Base-by-base conservation (phyloP, 768 basidiomycete genomes). In the Phaeolepiota aurea region DNA sequence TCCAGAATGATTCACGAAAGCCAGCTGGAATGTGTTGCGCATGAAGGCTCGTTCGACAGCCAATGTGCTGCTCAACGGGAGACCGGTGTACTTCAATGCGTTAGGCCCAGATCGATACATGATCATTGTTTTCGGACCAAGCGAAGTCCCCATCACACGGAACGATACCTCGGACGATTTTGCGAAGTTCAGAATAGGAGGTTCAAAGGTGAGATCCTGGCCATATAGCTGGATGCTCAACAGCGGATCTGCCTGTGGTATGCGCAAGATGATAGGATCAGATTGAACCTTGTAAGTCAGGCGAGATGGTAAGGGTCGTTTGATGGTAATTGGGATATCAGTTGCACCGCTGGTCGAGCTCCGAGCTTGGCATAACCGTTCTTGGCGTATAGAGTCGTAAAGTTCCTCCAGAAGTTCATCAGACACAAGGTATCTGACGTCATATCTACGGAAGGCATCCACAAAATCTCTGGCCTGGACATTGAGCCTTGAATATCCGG, bases 21-120 rank as follows among this genome's bases (percentile, higher is more conserved):
- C 82, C 22, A 97, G 63, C 57, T 96, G 89, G 72, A 98, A 93
- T 0, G 93, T 96, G 56, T 97, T 87, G 44, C 82, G 78, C 94
- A 97, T 97, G 65, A 97, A 97, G 0, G 89, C 82, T 14, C 91
- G 82, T 55, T 94, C 91, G 44, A 94, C 80, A 15, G 75, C 69
- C 51, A 98, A 68, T 3, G 79, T 69, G 49, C 76, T 82, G 56
- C 82, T 89, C 41, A 85, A 66, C 12, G 91, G 86, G 21, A 98
- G 66, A 20, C 87, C 85, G 1, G 79, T 65, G 57, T 97, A 98
- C 41, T 77, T 69, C 33, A 83, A 70, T 2, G 93, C 89, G 58
- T 90, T 90, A 15, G 77, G 69, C 1, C 96, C 92, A 33, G 81
- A 74, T 35, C 91, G 78, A 56, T 82, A 72, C 72, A 98, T 82